Conservation (phyloP, 108 stramenopile species). For the Pseudonitzschia pungens region DNA sequence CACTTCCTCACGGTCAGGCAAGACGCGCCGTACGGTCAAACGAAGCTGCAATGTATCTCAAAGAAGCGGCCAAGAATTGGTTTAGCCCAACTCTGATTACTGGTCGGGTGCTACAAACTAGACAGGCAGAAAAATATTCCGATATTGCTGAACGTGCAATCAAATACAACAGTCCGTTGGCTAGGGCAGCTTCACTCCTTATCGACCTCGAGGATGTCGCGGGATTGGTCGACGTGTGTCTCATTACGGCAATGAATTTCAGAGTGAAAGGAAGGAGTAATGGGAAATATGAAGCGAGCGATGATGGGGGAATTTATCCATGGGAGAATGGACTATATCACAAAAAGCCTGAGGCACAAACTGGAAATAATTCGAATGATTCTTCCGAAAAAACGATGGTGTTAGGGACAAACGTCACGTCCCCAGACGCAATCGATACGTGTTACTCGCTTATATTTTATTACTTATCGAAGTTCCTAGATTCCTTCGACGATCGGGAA, state of each 20-base stretch:
- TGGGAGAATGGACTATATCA: constrained; percentile 87
- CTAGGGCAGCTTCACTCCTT: constrained; percentile 66
- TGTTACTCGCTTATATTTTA: constrained; percentile 78
- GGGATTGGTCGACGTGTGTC: constrained; percentile 77
- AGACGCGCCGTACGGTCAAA: constrained; percentile 39
- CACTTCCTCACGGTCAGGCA: constrained; percentile 34
- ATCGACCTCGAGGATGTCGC: constrained; percentile 60
- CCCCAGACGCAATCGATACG: constrained; percentile 66
- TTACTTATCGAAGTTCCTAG: constrained; percentile 58
- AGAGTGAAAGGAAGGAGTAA: constrained; percentile 12
- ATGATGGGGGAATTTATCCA: constrained; percentile 27
- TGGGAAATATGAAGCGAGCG: not conserved
- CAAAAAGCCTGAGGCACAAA: constrained; percentile 21
- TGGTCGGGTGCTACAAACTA: constrained; percentile 49
- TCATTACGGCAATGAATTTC: constrained; percentile 79
- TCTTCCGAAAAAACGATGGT: constrained; percentile 27
- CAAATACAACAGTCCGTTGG: constrained; percentile 71
- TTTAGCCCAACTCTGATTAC: constrained; percentile 64
- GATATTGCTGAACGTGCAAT: constrained; percentile 55
- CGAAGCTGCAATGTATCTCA: constrained; percentile 57
- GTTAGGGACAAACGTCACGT: constrained; percentile 55
- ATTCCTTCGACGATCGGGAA: constrained; percentile 33
- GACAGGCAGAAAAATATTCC: constrained; percentile 43
- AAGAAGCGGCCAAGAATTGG: constrained; percentile 79
- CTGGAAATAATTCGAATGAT: constrained; percentile 3